Percentiles rank a stretch among this genome's conserved stretches.
Conservation (phyloP, 495 filamentous ascomycete genomes). For the Penicillium atrosanguineum region DNA sequence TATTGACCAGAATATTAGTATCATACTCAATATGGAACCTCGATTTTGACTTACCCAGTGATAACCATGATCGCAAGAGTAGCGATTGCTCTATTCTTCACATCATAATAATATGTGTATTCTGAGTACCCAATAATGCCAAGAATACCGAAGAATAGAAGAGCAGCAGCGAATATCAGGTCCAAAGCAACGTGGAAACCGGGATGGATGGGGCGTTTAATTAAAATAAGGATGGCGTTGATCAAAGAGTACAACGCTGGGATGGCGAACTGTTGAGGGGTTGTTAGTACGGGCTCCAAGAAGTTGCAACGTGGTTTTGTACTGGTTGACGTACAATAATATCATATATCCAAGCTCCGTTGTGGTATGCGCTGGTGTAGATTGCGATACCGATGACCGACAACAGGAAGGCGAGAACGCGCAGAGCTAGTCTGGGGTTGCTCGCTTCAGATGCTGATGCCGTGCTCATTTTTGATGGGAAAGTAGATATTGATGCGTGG, state of each 20-base stretch:
- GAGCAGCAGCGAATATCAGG: not conserved
- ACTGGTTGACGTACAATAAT: not conserved
- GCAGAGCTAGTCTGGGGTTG: not conserved
- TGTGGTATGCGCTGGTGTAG: not conserved
- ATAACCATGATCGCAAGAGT: not conserved
- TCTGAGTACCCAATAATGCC: not conserved
- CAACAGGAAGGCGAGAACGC: not conserved
- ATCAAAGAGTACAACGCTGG: not conserved
- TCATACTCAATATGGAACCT: not conserved
- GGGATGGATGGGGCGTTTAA: not conserved
- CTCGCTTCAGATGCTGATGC: not conserved
- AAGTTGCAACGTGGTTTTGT: not conserved
- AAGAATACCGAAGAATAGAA: not conserved
- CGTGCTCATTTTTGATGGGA: not conserved
- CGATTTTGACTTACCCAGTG: not conserved
- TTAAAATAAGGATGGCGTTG: not conserved
- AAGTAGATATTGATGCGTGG: not conserved
- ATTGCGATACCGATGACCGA: not conserved
- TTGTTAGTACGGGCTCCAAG: not conserved
- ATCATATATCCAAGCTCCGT: not conserved
- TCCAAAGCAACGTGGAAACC: not conserved
- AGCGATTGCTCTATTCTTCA: not conserved
- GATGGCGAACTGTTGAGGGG: not conserved
- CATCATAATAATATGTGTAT: not conserved
- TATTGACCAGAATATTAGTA: not conserved